phyloP scores from a whole-genome alignment of 306 rosid species.

The Macrotyloma uniflorum region DNA sequence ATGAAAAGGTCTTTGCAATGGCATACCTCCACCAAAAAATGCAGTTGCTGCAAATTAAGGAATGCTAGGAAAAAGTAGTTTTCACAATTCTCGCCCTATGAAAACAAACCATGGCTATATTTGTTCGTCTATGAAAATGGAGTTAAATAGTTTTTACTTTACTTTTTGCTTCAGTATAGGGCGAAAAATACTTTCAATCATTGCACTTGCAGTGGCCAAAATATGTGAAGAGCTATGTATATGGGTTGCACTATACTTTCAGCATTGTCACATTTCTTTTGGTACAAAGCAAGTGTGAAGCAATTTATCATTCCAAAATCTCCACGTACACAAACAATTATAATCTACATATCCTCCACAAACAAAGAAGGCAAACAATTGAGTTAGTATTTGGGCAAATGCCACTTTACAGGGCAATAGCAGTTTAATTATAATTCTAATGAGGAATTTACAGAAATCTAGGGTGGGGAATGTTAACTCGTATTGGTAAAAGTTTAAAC shows the following conservation, averaged over 20 bases:
- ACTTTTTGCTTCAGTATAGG: neutral
- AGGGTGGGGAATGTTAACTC: constrained; percentile 20
- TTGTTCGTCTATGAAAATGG: neutral
- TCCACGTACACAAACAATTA: neutral
- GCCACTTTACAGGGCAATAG: neutral
- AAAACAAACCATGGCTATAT: neutral
- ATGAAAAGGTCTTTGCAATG: constrained; percentile 14
- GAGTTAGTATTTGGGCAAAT: neutral
- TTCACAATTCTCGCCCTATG: neutral
- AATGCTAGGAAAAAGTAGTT: neutral
- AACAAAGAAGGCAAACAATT: neutral
- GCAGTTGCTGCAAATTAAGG: neutral
- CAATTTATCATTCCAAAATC: neutral
- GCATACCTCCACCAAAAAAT: neutral
- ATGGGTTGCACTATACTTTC: neutral
- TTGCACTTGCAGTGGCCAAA: neutral
- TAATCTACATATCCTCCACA: neutral
- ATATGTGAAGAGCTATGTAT: neutral
- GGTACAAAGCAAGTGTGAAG: neutral
- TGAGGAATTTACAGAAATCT: neutral
- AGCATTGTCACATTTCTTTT: neutral
- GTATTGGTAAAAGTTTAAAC: constrained; percentile 3
- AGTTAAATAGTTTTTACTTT: neutral
- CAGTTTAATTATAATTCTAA: neutral
- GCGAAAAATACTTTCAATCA: neutral